Evolutionary conservation across 2,329 filamentous ascomycete genomes (phyloP).

Genomic region (Sporothrix variecibatus): DNA sequence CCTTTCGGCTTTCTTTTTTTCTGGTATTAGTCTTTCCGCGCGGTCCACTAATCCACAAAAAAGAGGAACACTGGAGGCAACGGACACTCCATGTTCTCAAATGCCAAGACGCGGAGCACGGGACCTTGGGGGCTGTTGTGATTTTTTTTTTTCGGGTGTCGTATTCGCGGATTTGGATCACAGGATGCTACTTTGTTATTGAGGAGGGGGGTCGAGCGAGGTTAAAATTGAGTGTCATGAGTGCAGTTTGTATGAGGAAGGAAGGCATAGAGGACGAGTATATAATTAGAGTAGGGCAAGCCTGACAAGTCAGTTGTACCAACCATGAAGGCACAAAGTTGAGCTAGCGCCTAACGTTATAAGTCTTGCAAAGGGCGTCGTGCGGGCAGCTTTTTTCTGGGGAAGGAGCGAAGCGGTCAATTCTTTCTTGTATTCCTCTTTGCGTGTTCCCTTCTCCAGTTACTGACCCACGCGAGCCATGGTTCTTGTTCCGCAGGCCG

Average conservation of each 20-base stretch:
- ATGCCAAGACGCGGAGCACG: neutral
- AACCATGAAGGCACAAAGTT: neutral
- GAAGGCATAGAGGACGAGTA: neutral
- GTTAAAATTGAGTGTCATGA: no score
- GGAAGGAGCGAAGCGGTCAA: neutral
- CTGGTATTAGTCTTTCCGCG: neutral
- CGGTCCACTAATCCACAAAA: neutral
- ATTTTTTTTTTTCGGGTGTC: neutral
- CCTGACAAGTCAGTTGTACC: neutral
- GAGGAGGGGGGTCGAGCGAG: neutral
- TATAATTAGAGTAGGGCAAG: neutral
- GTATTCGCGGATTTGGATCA: neutral
- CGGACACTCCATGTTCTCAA: neutral
- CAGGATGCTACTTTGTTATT: neutral
- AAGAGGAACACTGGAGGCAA: no score
- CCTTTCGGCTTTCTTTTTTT: neutral
- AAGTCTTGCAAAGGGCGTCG: neutral
- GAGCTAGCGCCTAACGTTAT: neutral
- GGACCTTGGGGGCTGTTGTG: neutral
- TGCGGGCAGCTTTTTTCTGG: neutral
- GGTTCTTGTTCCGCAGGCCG: neutral
- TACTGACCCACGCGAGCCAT: neutral
- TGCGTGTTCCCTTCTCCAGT: neutral
- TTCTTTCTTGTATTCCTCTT: neutral
- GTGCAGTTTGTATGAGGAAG: neutral